Conservation (phyloP, 2,329 filamentous ascomycete species). For the Byssothecium circinans region DNA sequence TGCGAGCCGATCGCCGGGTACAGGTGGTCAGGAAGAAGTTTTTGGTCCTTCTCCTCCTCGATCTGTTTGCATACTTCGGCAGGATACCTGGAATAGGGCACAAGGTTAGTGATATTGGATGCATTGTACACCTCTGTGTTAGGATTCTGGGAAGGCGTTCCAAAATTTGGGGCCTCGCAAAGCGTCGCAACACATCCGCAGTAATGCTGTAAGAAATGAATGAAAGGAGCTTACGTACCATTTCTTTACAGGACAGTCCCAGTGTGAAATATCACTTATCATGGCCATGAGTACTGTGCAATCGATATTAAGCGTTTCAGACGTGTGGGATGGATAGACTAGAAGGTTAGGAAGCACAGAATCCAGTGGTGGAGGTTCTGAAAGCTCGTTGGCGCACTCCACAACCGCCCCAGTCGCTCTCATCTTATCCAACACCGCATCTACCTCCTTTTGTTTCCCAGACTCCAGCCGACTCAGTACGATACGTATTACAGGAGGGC, state of each 20-base stretch:
- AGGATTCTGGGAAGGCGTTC: too few relatives aligned
- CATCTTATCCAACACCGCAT: slow-evolving; percentile 59
- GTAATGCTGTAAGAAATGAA: too few relatives aligned
- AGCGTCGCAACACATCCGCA: too few relatives aligned
- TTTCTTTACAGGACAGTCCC: slow-evolving; percentile 50
- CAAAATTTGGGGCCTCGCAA: too few relatives aligned
- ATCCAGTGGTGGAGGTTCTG: slow-evolving; percentile 21
- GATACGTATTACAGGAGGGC: slow-evolving; percentile 61
- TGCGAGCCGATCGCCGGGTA: slow-evolving; percentile 63
- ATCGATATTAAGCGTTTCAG: slow-evolving; percentile 60
- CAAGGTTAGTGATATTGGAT: background rate
- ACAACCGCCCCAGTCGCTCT: slow-evolving; percentile 51
- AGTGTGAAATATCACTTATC: slow-evolving; percentile 72
- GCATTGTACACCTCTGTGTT: background rate
- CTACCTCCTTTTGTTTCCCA: slow-evolving; percentile 56
- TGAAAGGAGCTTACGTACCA: slow-evolving; percentile 25
- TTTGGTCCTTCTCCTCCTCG: slow-evolving; percentile 62
- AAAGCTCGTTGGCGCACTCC: slow-evolving; percentile 31
- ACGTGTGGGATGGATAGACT: slow-evolving; percentile 42
- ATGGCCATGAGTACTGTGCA: slow-evolving; percentile 73
- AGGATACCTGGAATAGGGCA: slow-evolving; percentile 45
- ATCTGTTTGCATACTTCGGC: slow-evolving; percentile 66
- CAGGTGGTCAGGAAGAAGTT: slow-evolving; percentile 62
- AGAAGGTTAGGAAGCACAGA: slow-evolving; percentile 38
- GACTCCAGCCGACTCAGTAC: slow-evolving; percentile 62